phyloP scores from a whole-genome alignment of 306 rosid genomes.

The Adenanthera pavonina region DNA sequence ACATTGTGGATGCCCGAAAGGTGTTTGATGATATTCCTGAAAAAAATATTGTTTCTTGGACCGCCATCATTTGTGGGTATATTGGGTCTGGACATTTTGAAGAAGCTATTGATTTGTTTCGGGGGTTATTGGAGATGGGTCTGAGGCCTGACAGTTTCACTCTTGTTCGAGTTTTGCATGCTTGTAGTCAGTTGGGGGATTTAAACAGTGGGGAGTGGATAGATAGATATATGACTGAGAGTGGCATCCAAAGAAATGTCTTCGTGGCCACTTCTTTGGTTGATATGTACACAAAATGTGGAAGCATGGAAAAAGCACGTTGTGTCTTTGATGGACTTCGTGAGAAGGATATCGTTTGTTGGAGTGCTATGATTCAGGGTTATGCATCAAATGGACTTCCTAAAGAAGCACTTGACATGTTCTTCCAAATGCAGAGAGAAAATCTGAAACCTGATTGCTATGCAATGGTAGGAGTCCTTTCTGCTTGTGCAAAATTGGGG shows the following conservation, averaged over 20 bases:
- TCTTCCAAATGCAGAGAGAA: constrained; percentile 65
- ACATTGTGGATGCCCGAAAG: constrained; percentile 49
- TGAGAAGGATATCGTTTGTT: constrained; percentile 69
- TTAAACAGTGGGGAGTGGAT: constrained; percentile 67
- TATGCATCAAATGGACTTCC: constrained; percentile 69
- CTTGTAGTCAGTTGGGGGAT: constrained; percentile 63
- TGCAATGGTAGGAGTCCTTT: constrained; percentile 74
- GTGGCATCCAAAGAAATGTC: constrained; percentile 54
- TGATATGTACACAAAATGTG: constrained; percentile 68
- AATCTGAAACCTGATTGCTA: constrained; percentile 65
- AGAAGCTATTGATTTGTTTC: constrained; percentile 62
- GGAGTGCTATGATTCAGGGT: constrained; percentile 80
- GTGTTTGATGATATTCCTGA: constrained; percentile 65
- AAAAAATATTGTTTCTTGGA: constrained; percentile 73
- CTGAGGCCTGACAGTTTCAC: constrained; percentile 65
- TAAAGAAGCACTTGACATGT: constrained; percentile 59
- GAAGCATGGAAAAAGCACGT: constrained; percentile 63
- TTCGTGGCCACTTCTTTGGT: constrained; percentile 70
- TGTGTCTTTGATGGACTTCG: constrained; percentile 56
- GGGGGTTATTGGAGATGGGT: constrained; percentile 62
- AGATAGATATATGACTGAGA: constrained; percentile 52
- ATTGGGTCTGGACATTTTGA: constrained; percentile 44
- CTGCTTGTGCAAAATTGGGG: constrained; percentile 73
- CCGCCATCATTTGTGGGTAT: constrained; percentile 65
- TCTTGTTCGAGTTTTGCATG: constrained; percentile 60